Percentiles rank a stretch among this genome's conserved stretches.
Evolutionary conservation across 129 eudicot species (phyloP).

Genomic region (Flaveria brownii): DNA sequence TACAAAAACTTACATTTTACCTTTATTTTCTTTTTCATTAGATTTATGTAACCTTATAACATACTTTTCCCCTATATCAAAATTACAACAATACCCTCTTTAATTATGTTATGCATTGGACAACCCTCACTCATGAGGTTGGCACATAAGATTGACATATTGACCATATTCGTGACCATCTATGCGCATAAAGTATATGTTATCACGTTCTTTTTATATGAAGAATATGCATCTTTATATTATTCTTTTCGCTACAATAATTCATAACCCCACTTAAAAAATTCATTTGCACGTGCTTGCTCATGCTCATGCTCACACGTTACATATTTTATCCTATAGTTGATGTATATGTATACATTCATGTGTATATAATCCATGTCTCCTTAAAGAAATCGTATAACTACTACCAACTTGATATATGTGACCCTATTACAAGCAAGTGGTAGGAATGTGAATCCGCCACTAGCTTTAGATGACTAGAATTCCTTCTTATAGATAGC

Average conservation of each 20-base stretch:
- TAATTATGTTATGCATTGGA: no score
- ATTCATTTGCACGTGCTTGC: conserved; percentile 30
- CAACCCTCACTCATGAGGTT: no score
- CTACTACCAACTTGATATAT: not conserved
- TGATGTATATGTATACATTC: not conserved
- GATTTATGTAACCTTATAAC: no score
- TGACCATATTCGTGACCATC: not conserved
- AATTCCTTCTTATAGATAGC: not conserved
- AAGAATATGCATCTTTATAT: conserved; percentile 34
- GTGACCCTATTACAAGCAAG: not conserved
- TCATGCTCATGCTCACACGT: not conserved
- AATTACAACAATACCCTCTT: no score
- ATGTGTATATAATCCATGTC: conserved; percentile 1
- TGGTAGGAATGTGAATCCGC: conserved; percentile 24
- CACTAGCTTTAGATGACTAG: not conserved
- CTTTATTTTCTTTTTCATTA: conserved; percentile 8
- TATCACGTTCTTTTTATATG: conserved; percentile 19
- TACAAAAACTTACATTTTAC: conserved; percentile 18
- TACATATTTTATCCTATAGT: conserved; percentile 16
- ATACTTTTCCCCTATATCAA: no score
- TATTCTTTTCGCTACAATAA: conserved; percentile 37
- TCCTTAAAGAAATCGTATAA: not conserved
- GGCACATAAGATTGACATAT: no score
- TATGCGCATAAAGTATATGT: conserved; percentile 18
- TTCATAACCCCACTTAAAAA: conserved; percentile 27